Evolutionary conservation across 208 protist genomes (phyloP).

Genomic region (Leishmania martiniquensis): DNA sequence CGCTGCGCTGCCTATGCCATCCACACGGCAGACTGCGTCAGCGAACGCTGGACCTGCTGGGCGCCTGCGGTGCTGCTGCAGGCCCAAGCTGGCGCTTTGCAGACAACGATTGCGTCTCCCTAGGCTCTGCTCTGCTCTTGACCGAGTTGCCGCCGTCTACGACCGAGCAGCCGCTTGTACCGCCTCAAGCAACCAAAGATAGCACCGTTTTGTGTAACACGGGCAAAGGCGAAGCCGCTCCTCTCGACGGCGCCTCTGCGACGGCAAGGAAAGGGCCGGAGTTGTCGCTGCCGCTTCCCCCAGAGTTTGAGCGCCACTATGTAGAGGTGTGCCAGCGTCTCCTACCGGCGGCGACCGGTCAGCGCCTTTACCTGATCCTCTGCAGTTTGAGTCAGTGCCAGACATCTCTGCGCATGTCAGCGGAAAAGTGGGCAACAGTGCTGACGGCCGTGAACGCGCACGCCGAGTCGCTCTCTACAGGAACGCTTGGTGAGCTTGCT

Average conservation of each 20-base stretch:
- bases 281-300: not conserved
- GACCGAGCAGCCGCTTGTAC: constrained; percentile 9
- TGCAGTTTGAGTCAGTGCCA: constrained; percentile 25
- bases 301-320: constrained; percentile 19
- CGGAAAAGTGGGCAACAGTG: constrained; percentile 14
- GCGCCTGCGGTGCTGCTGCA: not conserved
- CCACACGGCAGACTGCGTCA: constrained; percentile 18
- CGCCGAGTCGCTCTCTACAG: constrained; percentile 26
- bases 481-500: constrained; percentile 7
- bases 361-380: constrained; percentile 32
- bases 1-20: constrained; percentile 48
- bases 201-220: not conserved
- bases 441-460: constrained; percentile 25
- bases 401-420: constrained; percentile 1
- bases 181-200: not conserved
- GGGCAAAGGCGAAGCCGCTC: not conserved
- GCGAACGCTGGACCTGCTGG: constrained; percentile 25
- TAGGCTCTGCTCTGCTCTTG: constrained; percentile 28
- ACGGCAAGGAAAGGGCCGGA: not conserved
- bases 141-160: constrained; percentile 14
- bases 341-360: constrained; percentile 24
- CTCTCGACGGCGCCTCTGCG: not conserved
- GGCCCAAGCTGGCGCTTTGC: constrained; percentile 24
- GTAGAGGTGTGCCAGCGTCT: constrained; percentile 29
- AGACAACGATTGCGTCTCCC: constrained; percentile 32